Evolutionary conservation across 257 asterid genomes (phyloP).

Genomic region (Ehretia macrophylla): DNA sequence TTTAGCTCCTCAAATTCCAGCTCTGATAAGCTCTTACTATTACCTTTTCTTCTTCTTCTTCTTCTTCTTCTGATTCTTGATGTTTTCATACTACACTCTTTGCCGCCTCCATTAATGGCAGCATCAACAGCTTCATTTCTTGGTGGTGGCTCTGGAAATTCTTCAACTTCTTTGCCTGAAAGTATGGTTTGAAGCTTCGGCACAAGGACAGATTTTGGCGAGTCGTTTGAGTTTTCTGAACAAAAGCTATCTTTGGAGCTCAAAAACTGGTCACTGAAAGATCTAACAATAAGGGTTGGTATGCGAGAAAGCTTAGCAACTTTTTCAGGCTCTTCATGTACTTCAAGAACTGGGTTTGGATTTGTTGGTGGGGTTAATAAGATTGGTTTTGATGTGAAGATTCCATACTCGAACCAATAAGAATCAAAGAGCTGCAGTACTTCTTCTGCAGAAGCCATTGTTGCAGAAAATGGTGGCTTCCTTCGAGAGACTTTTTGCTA

Average conservation of each 20-base stretch:
- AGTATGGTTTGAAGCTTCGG: slow-evolving; percentile 58
- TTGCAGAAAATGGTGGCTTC: background rate
- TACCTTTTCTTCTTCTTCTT: slow-evolving; percentile 6
- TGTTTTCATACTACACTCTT: too few species aligned
- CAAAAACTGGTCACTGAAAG: slow-evolving; percentile 49
- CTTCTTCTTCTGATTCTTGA: slow-evolving; percentile 2
- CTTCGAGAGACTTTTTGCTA: too few species aligned
- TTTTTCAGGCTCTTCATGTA: slow-evolving; percentile 6
- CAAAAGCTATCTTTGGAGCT: slow-evolving; percentile 17
- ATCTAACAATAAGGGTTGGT: slow-evolving; percentile 38
- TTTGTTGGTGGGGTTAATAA: background rate
- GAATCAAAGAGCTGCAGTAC: slow-evolving; percentile 11
- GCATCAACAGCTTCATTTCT: background rate
- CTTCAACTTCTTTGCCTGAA: slow-evolving; percentile 49
- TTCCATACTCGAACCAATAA: slow-evolving; percentile 15
- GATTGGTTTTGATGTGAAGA: slow-evolving; percentile 4
- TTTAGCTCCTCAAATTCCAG: slow-evolving; percentile 66
- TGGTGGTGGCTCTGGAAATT: slow-evolving; percentile 22
- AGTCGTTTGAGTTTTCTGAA: slow-evolving; percentile 3
- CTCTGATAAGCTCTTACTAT: slow-evolving; percentile 58
- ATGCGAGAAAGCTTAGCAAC: slow-evolving; percentile 19
- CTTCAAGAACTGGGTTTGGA: background rate
- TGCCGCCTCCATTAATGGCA: too few species aligned
- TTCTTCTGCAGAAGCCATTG: slow-evolving; percentile 15
- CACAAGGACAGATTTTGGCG: slow-evolving; percentile 55